Evolutionary conservation across 2,329 filamentous ascomycete species (phyloP), one percentile per base, ranked within the genome.

Genomic region (Verticillium nonalfalfae): DNA sequence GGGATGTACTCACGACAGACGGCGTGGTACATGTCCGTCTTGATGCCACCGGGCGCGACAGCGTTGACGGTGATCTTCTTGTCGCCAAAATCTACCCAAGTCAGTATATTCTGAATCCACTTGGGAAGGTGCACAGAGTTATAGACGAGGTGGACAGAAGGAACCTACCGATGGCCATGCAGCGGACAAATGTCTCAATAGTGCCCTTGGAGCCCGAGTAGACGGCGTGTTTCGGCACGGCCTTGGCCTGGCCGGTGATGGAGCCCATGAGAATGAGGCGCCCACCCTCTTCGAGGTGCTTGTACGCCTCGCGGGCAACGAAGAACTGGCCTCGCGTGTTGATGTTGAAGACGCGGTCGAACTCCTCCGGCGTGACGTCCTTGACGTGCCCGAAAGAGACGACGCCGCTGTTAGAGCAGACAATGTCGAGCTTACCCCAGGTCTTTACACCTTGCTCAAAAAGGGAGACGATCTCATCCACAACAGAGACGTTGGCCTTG

Each of bases 131-230:
- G 26, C 26, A 26, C 26, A 4, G 4, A 26, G 3, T 3, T 3
- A 26, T 26, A 26, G 4, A 26, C 3, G 26, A 4, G 3, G 54
- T 6, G 7, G 5, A 35, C 5, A 4, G 18, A 3, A 26, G 26
- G 26, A 5, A 65, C 82, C 75, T 69, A 85, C 85, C 84, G 56
- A 86, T 87, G 5, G 90, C 87, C 76, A 92, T 89, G 68, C 84
- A 86, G 72, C 90, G 88, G 67, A 90, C 88, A 74, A 92, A 90
- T 11, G 88, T 88, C 75, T 91, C 90, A 63, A 92, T 87, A 40
- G 90, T 86, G 68, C 88, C 90, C 80, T 93, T 93, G 73, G 81
- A 86, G 14, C 85, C 89, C 26, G 89, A 89, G 80, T 93, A 93
- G 57, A 93, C 81, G 14, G 87, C 81, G 73, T 92, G 89, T 70